A percentile compares a stretch with the other conserved stretches of the same genome.
phyloP scores from a whole-genome alignment of 2,329 filamentous ascomycete genomes.

The Rhinocladiella similis region DNA sequence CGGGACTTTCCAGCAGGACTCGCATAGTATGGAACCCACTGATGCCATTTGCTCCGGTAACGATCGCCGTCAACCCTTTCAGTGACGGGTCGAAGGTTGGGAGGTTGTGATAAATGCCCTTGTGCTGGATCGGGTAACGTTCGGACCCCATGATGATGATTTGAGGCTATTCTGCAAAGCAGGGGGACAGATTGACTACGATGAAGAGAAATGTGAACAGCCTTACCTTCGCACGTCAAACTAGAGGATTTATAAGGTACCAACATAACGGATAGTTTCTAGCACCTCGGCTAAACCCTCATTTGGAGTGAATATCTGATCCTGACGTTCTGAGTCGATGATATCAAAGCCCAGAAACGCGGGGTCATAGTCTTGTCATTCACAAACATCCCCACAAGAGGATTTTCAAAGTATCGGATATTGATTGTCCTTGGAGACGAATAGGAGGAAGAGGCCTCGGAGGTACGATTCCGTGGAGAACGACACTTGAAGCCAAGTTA shows the following conservation, averaged over 20 bases:
- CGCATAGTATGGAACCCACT: constrained; percentile 54
- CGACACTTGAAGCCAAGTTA: too few relatives aligned
- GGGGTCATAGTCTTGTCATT: background rate
- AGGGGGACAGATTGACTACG: background rate
- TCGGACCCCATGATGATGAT: constrained; percentile 28
- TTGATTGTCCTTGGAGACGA: too few relatives aligned
- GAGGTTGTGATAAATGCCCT: constrained; percentile 53
- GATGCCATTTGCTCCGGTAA: constrained; percentile 57
- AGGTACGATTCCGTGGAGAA: too few relatives aligned
- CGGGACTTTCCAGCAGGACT: constrained; percentile 44
- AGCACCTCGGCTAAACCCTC: constrained; percentile 3
- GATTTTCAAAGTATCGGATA: background rate
- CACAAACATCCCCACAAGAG: background rate
- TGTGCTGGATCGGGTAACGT: constrained; percentile 25
- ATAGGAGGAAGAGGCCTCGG: too few relatives aligned
- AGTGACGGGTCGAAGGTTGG: constrained; percentile 46
- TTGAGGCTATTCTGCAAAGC: background rate
- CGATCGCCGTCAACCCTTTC: constrained; percentile 50
- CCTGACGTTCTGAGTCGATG: background rate
- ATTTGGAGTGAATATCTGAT: background rate
- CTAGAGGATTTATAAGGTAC: background rate
- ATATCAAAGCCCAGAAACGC: background rate
- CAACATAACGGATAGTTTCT: background rate
- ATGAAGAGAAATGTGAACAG: background rate
- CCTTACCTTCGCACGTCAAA: background rate